These are phyloP conservation scores for Dictyophora rubrovolvata DNA, from an alignment of 768 basidiomycete genomes.

Conservation along the genomic window DNA sequence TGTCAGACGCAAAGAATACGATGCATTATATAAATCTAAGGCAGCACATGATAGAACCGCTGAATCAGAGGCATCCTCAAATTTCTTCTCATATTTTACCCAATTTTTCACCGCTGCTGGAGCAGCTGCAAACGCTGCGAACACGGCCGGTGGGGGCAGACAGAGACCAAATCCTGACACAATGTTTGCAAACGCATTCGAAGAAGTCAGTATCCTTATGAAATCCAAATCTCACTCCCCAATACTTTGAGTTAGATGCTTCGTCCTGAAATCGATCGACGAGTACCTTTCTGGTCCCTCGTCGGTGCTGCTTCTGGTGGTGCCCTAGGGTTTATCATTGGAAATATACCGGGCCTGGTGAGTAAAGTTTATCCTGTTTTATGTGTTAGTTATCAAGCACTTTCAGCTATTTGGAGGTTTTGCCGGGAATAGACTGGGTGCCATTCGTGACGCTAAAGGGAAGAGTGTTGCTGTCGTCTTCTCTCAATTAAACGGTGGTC, in stretches of 20 bases:
- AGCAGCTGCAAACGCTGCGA: conserved; percentile 16
- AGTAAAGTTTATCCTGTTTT: conserved; percentile 9
- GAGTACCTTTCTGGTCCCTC: conserved; percentile 66
- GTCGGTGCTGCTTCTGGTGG: conserved; percentile 61
- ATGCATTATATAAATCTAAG: conserved; percentile 50
- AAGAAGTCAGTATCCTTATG: conserved; percentile 50
- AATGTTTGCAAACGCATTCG: conserved; percentile 85
- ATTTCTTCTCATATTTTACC: conserved; percentile 71
- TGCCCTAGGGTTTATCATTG: conserved; percentile 43
- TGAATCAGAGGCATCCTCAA: conserved; percentile 57
- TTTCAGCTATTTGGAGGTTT: conserved; percentile 49
- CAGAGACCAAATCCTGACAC: conserved; percentile 65
- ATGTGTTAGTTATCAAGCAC: neutral
- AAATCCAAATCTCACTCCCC: neutral
- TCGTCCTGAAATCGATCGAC: conserved; percentile 69
- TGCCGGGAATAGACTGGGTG: conserved; percentile 85
- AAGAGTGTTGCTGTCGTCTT: conserved; percentile 90
- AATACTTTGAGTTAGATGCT: conserved; percentile 40
- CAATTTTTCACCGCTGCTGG: conserved; percentile 50
- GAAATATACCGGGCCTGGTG: conserved; percentile 75
- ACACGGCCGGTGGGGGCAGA: conserved; percentile 15
- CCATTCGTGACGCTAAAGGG: conserved; percentile 88
- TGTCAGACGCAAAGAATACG: conserved; percentile 62
- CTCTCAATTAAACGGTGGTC: conserved; percentile 54
- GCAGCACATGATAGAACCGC: conserved; percentile 39